Evolutionary conservation across 768 basidiomycete species (phyloP), one percentile per base, ranked within the genome.

Genomic region (Leccinum boreale): DNA sequence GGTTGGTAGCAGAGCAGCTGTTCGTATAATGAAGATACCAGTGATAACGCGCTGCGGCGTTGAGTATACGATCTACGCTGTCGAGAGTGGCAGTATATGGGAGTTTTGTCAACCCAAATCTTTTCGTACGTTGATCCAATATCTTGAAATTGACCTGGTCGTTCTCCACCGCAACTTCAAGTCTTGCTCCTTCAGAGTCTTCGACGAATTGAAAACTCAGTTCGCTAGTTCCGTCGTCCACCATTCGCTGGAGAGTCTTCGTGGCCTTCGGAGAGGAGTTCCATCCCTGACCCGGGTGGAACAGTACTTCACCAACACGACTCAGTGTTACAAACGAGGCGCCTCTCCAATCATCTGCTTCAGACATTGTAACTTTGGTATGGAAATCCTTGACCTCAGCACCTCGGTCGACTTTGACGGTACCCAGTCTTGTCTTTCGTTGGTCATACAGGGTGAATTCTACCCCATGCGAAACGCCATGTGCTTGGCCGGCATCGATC

Each of bases 401-500:
- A 17, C 17, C 10, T 11, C n/a, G 39, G n/a, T 42, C 39, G n/a
- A 42, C 58, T 14, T 50, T 28, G 21, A 67, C 47, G 7, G 12
- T 10, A 14, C 33, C 36, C 33, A 49, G 26, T 10, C 17, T 33
- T 26, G 17, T 28, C 11, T 31, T 56, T 21, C 35, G 15, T 3
- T 57, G 19, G 19, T 12, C n/a, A 46, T 66, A 70, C 15, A 73
- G 33, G 24, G 58, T 63, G 46, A 73, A 61, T 6, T 62, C 51
- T 3, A 58, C 57, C 4, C 60, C 64, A 6, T 15, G 28, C 0
- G 57, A 46, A 33, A 73, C 45, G 2, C 71, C 73, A 33, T 74
- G 68, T 3, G 63, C 66, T 6, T 59, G 29, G 7, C 71, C 71
- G 1, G 67, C 69, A 7, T 39, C 48, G 10, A 73, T 23, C 24